Base-by-base conservation (phyloP, 2,329 filamentous ascomycete genomes). In the Rhynchosporium agropyri region DNA sequence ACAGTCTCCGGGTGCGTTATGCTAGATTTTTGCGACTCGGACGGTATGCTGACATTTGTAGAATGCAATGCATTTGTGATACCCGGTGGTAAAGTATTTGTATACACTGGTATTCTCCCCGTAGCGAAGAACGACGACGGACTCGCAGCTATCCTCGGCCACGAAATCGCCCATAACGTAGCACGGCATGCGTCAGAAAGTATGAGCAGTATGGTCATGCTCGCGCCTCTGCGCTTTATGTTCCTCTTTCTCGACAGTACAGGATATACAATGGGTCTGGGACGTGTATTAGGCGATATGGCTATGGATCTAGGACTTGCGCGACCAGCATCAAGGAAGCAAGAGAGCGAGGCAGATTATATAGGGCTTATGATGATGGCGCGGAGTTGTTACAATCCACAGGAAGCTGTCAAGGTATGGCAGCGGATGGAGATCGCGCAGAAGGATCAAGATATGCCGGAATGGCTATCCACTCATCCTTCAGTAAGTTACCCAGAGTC, bases 281-380 rank as follows among this genome's bases (percentile, higher is more conserved):
- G 70, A 0, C 57, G 63, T 9, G 38, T 69, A 7, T 15, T 75
- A 0, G 73, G 70, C 2, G 60, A 68, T 40, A 49, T 71, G 4
- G 36, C 66, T 28, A 51, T 89, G 33, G 82, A 90, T 57, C 74
- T 90, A 15, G 81, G 88, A n/a, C 85, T 91, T 72, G 80, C 80
- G 55, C 79, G 84, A 64, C 90, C 90, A 1, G 90, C 89, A 74
- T 85, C 84, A 53, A 80, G 90, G 55, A 83, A 82, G 72, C 89
- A 92, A 77, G 90, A 90, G 79, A 85, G 81, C 55, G 90, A 94
- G 77, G 90, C 90, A 0, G 90, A 94, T 72, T 91, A 90, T 70
- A 91, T 93, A 54, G 90, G 90, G 0, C 76, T 93, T 40, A 85
- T 93, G 82, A 89, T 93, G 82, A 93, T 93, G 89, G 85, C 89